A percentile compares a stretch with the other conserved stretches of the same genome.
Evolutionary conservation across 164 flowering plant genomes (phyloP).

Genomic region (Vitis vinifera): ASM3070453v1 NC_081821.1:7480001-7480500

Average conservation of each 20-base stretch:
- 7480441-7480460: no score
- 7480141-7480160: slow-evolving; percentile 40
- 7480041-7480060: no score
- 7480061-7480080: no score
- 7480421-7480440: no score
- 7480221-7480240: slow-evolving; percentile 57
- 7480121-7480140: slow-evolving; percentile 62
- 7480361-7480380: slow-evolving; percentile 15
- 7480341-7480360: slow-evolving; percentile 38
- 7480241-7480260: slow-evolving; percentile 49
- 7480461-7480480: no score
- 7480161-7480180: slow-evolving; percentile 59
- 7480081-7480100: no score
- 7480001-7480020: no score
- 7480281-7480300: slow-evolving; percentile 67
- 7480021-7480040: no score
- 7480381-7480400: no score
- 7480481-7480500: no score
- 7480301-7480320: slow-evolving; percentile 74
- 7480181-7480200: slow-evolving; percentile 57
- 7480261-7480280: slow-evolving; percentile 63
- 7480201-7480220: slow-evolving; percentile 48
- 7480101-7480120: not conserved
- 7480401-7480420: not conserved
- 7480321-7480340: slow-evolving; percentile 66